Base-by-base conservation (phyloP, 805 yeast genomes). In the Metschnikowia lunata region DNA sequence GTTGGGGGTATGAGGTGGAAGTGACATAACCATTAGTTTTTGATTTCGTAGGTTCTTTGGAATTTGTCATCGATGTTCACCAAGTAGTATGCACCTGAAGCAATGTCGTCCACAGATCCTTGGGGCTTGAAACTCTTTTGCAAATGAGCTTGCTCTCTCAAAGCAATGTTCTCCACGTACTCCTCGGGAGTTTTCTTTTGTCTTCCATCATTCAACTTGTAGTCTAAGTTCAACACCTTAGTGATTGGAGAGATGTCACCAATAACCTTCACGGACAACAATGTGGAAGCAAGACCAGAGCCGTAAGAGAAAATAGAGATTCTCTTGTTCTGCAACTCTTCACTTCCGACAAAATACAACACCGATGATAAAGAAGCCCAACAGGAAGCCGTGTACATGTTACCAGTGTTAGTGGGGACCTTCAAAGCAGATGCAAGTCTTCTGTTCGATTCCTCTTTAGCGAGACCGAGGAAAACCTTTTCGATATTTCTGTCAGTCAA, bases 321-420 rank as follows among this genome's bases (percentile, higher is more conserved):
- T 67, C 97, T 81, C 75, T 89, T 88, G 58, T 78, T 79, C 66
- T 83, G 88, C 57, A 91, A 76, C 43, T 77, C 70, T 37, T 83
- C 93, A 43, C 78, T 76, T 36, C 88, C 90, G 50, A 84, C 85
- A 62, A 75, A 85, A 62, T 76, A 80, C 57, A 93, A 74, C 53
- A 88, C 72, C 11, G 98, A 91, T 29, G 91, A 77, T 47, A 93
- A 76, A 7, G 96, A 79, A 30, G 95, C 83, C 78, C 86, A 93
- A 38, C 88, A 82, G 30, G 97, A 87, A 52, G 90, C 98, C 36
- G 98, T 88, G 79, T 93, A 93, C 87, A 90, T 85, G 78, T 93
- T 93, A 71, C 99, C 99, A 51, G 95, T 88, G 71, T 91, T 91
- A 51, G 98, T 91, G 62, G 98, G 91, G 36, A 89, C 88, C 56